phyloP scores from a whole-genome alignment of 2,329 filamentous ascomycete species.

The Nectriaceae sp. region DNA sequence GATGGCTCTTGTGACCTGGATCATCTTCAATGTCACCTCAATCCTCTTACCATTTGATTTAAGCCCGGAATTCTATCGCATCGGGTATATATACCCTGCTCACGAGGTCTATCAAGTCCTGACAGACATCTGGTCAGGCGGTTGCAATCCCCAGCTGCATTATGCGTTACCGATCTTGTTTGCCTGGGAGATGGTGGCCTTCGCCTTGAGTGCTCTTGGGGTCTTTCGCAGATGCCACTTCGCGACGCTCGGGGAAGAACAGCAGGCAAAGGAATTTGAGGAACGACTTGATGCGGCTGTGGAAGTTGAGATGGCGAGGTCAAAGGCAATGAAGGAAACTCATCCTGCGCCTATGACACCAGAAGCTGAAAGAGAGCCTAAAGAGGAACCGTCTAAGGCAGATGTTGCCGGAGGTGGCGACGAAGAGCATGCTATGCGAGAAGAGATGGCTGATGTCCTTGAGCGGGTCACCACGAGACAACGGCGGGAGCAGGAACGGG shows the following conservation, averaged over 20 bases:
- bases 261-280: slow-evolving; percentile 1
- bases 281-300: slow-evolving; percentile 6
- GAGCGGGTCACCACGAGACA: slow-evolving; percentile 4
- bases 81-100: slow-evolving; percentile 12
- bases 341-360: background rate
- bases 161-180: slow-evolving; percentile 12
- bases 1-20: slow-evolving; percentile 42
- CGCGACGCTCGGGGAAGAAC: slow-evolving; percentile 4
- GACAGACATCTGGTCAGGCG: slow-evolving; percentile 12
- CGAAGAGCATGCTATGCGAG: slow-evolving; percentile 1
- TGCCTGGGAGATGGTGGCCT: slow-evolving; percentile 12
- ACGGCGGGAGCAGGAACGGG: background rate
- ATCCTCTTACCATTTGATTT: slow-evolving; percentile 15
- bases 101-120: slow-evolving; percentile 13
- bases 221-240: slow-evolving; percentile 15
- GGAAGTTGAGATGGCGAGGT: slow-evolving; percentile 1
- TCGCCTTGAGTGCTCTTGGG: slow-evolving; percentile 12
- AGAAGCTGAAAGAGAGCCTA: background rate
- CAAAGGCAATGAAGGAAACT: background rate
- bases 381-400: background rate
- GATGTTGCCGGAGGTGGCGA: background rate
- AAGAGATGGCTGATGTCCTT: slow-evolving; percentile 3
- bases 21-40: slow-evolving; percentile 25
- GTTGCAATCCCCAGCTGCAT: slow-evolving; percentile 4
- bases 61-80: slow-evolving; percentile 12